A percentile compares a stretch with the other conserved stretches of the same genome.
Evolutionary conservation across 139 green algal species (phyloP).

Genomic region (Micromonas pusilla): DNA sequence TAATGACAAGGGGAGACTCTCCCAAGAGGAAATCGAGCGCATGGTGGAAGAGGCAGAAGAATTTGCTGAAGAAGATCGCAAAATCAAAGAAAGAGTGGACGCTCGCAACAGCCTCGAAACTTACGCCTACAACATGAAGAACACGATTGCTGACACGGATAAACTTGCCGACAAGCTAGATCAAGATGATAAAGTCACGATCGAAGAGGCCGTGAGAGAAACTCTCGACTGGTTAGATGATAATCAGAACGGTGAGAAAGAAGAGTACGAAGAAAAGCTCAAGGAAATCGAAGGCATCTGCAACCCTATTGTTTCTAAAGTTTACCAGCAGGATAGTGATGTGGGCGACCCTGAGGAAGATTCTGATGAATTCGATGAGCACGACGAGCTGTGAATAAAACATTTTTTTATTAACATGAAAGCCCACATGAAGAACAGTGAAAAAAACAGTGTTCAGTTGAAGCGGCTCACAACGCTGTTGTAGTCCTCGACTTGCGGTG

Average conservation of each 20-base stretch:
- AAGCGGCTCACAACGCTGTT: no score
- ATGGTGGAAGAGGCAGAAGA: constrained; percentile 57
- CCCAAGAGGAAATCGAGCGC: constrained; percentile 53
- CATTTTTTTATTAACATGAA: no score
- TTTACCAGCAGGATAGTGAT: constrained; percentile 53
- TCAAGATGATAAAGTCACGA: constrained; percentile 78
- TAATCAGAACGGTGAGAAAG: constrained; percentile 62
- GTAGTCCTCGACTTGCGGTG: no score
- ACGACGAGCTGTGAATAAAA: constrained; percentile 85
- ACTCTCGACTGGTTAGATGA: constrained; percentile 88
- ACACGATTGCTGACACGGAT: constrained; percentile 55
- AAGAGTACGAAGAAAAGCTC: constrained; percentile 92
- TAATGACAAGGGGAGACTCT: constrained; percentile 54
- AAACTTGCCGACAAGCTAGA: constrained; percentile 79
- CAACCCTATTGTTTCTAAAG: constrained; percentile 78
- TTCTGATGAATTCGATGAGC: constrained; percentile 68
- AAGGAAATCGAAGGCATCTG: constrained; percentile 91
- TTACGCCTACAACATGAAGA: constrained; percentile 75
- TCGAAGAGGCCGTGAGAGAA: constrained; percentile 78
- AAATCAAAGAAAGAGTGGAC: constrained; percentile 54
- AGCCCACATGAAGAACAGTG: no score
- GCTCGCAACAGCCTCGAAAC: constrained; percentile 70
- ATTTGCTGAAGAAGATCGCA: constrained; percentile 53
- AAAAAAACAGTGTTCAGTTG: no score
- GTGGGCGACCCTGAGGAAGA: constrained; percentile 28